Percentiles rank a stretch among this genome's conserved stretches.
These are phyloP conservation scores for Pythium dissimile DNA, from an alignment of 352 stramenopile genomes.

Conservation along the genomic window DNA sequence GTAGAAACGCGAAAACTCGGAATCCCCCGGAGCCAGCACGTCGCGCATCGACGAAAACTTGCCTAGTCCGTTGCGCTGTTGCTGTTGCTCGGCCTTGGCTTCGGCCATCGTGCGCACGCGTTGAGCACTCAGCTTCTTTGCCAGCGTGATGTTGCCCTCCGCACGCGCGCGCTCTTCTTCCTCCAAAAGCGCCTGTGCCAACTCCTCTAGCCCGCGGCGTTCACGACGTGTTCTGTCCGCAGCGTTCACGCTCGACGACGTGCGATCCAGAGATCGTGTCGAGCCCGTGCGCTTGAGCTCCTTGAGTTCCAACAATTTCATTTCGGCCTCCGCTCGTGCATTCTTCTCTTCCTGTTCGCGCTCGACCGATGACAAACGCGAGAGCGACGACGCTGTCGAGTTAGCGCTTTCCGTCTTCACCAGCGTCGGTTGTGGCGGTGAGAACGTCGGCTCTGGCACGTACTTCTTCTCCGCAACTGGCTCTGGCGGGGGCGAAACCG, in stretches of 20 bases:
- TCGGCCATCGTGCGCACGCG: conserved; percentile 70
- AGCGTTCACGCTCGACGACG: conserved; percentile 44
- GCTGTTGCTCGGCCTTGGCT: conserved; percentile 31
- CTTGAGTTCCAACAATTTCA: conserved; percentile 80
- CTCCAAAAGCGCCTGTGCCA: conserved; percentile 72
- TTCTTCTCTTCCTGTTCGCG: conserved; percentile 72
- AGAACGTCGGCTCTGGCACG: conserved; percentile 19
- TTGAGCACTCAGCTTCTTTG: conserved; percentile 78
- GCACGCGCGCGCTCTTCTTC: conserved; percentile 78
- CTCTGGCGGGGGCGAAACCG: conserved; percentile 16
- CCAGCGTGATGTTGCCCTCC: conserved; percentile 68
- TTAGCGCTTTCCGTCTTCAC: conserved; percentile 24
- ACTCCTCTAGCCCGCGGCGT: conserved; percentile 69
- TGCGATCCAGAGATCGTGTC: conserved; percentile 48
- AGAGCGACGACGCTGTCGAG: conserved; percentile 23
- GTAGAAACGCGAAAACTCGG: conserved; percentile 24
- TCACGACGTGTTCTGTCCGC: conserved; percentile 65
- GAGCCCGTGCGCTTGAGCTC: conserved; percentile 64
- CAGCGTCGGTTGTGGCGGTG: conserved; percentile 26
- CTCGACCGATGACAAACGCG: conserved; percentile 38
- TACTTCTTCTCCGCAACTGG: conserved; percentile 13
- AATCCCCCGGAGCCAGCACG: conserved; percentile 18
- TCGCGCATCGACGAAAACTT: conserved; percentile 46
- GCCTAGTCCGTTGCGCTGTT: conserved; percentile 28
- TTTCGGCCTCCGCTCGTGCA: conserved; percentile 72